These are phyloP conservation scores for Debaryomyces tyrocola DNA, from an alignment of 805 yeast genomes.

Conservation along the genomic window DNA sequence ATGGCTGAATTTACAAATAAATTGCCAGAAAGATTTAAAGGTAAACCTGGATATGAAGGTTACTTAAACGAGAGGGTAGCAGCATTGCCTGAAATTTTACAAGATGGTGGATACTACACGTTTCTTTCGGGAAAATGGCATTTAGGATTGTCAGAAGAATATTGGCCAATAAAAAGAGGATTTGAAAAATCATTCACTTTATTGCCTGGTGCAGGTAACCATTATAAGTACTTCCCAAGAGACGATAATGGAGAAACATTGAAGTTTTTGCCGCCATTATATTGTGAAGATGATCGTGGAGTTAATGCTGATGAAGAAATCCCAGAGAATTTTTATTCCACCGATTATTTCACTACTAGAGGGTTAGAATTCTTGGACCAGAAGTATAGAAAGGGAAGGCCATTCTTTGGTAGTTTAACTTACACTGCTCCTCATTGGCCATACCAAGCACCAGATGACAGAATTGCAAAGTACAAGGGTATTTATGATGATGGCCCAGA, in stretches of 20 bases:
- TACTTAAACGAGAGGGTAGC: slow-evolving; percentile 52
- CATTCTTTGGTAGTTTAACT: slow-evolving; percentile 55
- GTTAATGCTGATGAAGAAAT: slow-evolving; percentile 36
- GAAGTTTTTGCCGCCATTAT: slow-evolving; percentile 40
- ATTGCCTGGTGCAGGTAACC: slow-evolving; percentile 60
- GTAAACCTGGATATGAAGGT: slow-evolving; percentile 58
- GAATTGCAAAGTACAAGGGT: slow-evolving; percentile 49
- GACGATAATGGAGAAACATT: slow-evolving; percentile 27
- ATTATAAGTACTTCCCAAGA: slow-evolving; percentile 46
- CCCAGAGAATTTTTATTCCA: slow-evolving; percentile 50
- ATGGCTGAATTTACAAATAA: slow-evolving; percentile 49
- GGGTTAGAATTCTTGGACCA: slow-evolving; percentile 36
- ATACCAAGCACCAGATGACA: slow-evolving; percentile 54
- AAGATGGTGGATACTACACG: slow-evolving; percentile 50
- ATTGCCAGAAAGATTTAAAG: slow-evolving; percentile 36
- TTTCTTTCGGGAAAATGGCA: slow-evolving; percentile 64
- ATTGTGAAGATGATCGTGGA: slow-evolving; percentile 36
- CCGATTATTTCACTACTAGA: slow-evolving; percentile 45
- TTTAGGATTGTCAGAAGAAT: slow-evolving; percentile 47
- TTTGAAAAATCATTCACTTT: slow-evolving; percentile 51
- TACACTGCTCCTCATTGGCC: slow-evolving; percentile 73
- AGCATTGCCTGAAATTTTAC: slow-evolving; percentile 50
- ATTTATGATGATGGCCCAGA: slow-evolving; percentile 50
- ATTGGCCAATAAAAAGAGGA: slow-evolving; percentile 51
- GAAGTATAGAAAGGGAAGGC: slow-evolving; percentile 39